Evolutionary conservation across 2,329 filamentous ascomycete species (phyloP).

Genomic region (Pestalotiopsis sp.): DNA sequence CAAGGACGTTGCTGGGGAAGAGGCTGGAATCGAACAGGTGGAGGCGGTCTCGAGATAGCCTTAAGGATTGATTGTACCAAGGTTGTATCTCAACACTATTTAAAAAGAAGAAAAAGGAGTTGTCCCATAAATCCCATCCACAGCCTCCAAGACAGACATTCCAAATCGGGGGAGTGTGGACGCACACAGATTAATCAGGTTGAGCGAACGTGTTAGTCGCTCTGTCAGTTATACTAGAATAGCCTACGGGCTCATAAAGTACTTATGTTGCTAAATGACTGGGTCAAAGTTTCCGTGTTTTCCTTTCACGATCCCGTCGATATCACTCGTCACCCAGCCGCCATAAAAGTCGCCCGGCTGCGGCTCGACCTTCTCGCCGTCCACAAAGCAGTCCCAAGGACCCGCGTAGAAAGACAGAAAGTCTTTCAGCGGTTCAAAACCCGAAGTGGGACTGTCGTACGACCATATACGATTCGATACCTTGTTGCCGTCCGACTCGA

Average conservation of each 20-base stretch:
- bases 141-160: too few relatives aligned
- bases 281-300: slow-evolving; percentile 43
- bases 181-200: too few relatives aligned
- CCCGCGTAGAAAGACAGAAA: slow-evolving; percentile 63
- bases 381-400: slow-evolving; percentile 65
- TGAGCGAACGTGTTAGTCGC: background rate
- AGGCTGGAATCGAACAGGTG: slow-evolving; percentile 4
- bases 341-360: slow-evolving; percentile 68
- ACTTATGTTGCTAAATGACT: slow-evolving; percentile 26
- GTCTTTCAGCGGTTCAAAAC: slow-evolving; percentile 56
- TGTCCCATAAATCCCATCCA: too few relatives aligned
- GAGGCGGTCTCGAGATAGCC: background rate
- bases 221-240: background rate
- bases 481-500: slow-evolving; percentile 38
- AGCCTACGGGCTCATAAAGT: too few relatives aligned
- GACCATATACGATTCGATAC: slow-evolving; percentile 61
- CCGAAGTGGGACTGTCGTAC: slow-evolving; percentile 56
- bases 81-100: too few relatives aligned
- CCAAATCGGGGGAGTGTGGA: too few relatives aligned
- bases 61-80: too few relatives aligned
- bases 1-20: slow-evolving; percentile 18
- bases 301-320: slow-evolving; percentile 55
- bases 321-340: slow-evolving; percentile 65
- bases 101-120: too few relatives aligned
- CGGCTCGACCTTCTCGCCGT: slow-evolving; percentile 61